Percentiles rank a stretch among this genome's conserved stretches.
These are phyloP conservation scores for Epithemia pelagica DNA, from an alignment of 108 stramenopile genomes.

Conservation along the genomic window DNA sequence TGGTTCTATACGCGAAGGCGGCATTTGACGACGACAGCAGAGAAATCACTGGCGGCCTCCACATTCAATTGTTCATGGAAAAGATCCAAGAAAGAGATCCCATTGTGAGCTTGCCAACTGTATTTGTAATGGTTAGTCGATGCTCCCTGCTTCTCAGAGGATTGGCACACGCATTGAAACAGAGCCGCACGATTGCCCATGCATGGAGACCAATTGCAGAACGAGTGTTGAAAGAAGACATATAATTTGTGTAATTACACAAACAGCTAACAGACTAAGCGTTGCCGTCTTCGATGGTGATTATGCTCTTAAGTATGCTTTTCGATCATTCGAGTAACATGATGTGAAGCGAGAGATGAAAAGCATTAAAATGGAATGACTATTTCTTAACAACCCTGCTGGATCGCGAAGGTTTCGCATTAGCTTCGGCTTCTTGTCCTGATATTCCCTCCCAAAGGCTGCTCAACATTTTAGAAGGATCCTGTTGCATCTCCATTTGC, in stretches of 20 bases:
- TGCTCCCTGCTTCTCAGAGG: slow-evolving; percentile 66
- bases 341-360: no score
- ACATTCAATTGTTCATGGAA: slow-evolving; percentile 83
- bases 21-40: slow-evolving; percentile 62
- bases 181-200: slow-evolving; percentile 55
- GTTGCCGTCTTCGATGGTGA: no score
- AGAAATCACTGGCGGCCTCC: slow-evolving; percentile 56
- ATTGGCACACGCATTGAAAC: slow-evolving; percentile 66
- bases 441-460: slow-evolving; percentile 48
- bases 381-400: not conserved
- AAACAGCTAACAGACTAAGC: no score
- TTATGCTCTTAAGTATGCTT: no score
- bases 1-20: slow-evolving; percentile 68
- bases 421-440: not conserved
- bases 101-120: slow-evolving; percentile 48
- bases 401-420: not conserved
- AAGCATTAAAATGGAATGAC: no score
- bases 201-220: slow-evolving; percentile 73
- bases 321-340: no score
- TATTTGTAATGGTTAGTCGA: slow-evolving; percentile 66
- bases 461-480: slow-evolving; percentile 82
- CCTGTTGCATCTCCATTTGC: slow-evolving; percentile 81
- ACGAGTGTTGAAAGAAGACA: slow-evolving; percentile 46
- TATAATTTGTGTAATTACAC: no score
- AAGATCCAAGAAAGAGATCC: slow-evolving; percentile 60